Conservation (phyloP, 139 green algal genomes). For the Chlorella sorokiniana region DNA sequence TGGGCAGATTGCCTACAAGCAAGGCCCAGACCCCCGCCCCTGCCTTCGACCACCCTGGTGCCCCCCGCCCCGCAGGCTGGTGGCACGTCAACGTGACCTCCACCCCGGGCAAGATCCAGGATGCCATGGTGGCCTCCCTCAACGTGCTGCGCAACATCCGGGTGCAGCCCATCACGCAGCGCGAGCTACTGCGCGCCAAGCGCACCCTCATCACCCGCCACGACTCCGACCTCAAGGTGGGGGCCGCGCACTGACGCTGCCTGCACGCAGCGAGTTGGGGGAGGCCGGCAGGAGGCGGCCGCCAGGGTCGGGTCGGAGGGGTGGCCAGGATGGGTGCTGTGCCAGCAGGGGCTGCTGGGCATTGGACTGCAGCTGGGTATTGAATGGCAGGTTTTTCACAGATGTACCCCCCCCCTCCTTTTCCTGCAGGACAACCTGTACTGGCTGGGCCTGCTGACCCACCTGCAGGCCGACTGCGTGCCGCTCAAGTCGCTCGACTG, state of each 20-base stretch:
- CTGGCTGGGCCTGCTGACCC: conserved; percentile 92
- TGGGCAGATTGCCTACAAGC: too few species aligned
- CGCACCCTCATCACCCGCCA: conserved; percentile 93
- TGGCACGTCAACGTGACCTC: conserved; percentile 93
- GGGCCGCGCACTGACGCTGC: background rate
- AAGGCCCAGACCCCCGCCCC: too few species aligned
- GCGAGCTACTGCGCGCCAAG: conserved; percentile 79
- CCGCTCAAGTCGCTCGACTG: conserved; percentile 84
- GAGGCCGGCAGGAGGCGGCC: too few species aligned
- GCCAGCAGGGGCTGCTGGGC: background rate
- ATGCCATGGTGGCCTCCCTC: conserved; percentile 86
- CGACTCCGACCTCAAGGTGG: conserved; percentile 91
- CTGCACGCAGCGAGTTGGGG: too few species aligned
- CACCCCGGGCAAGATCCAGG: conserved; percentile 93
- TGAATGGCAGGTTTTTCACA: too few species aligned
- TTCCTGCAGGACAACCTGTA: conserved; percentile 82
- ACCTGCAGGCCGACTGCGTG: conserved; percentile 84
- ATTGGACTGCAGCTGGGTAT: too few species aligned
- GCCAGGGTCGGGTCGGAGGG: too few species aligned
- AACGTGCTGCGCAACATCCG: conserved; percentile 78
- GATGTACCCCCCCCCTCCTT: background rate
- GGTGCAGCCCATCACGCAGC: conserved; percentile 61
- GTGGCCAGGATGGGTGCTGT: too few species aligned
- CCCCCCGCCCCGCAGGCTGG: conserved; percentile 72
- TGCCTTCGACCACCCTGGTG: conserved; percentile 38